Evolutionary conservation across 805 yeast genomes (phyloP).

Genomic region (Grigorovia jiainica): DNA sequence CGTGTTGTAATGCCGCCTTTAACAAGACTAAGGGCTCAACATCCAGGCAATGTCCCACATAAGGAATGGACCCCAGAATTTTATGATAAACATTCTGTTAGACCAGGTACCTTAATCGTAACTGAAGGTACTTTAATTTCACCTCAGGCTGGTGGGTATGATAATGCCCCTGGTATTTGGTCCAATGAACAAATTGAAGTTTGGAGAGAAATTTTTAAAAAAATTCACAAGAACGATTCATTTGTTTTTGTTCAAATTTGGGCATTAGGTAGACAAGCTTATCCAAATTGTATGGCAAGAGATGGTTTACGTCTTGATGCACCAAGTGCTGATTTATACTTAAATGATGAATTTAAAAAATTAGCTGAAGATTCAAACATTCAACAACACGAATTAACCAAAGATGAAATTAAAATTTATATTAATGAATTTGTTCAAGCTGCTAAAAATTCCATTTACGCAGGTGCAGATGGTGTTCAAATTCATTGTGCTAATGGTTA

Average conservation of each 20-base stretch:
- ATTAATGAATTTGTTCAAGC: slow-evolving; percentile 35
- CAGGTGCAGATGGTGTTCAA: slow-evolving; percentile 50
- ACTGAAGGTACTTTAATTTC: slow-evolving; percentile 48
- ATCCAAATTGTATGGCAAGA: slow-evolving; percentile 29
- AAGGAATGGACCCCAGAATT: slow-evolving; percentile 36
- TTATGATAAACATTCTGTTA: slow-evolving; percentile 43
- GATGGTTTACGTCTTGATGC: slow-evolving; percentile 31
- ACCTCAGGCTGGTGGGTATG: slow-evolving; percentile 32
- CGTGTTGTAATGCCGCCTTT: slow-evolving; percentile 37
- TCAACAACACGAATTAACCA: slow-evolving; percentile 23
- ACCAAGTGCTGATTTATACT: slow-evolving; percentile 30
- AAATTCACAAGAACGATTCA: slow-evolving; percentile 41
- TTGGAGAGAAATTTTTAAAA: slow-evolving; percentile 40
- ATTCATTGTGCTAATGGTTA: slow-evolving; percentile 64
- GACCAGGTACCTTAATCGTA: slow-evolving; percentile 47
- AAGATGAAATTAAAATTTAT: slow-evolving; percentile 31
- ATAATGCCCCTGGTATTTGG: slow-evolving; percentile 40
- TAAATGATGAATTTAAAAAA: slow-evolving; percentile 26
- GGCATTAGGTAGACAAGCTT: slow-evolving; percentile 36
- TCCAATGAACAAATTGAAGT: slow-evolving; percentile 36
- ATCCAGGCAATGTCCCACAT: slow-evolving; percentile 33
- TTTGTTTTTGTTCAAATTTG: slow-evolving; percentile 40
- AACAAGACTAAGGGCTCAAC: slow-evolving; percentile 33
- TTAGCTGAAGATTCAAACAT: slow-evolving; percentile 26
- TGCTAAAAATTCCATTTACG: slow-evolving; percentile 30